Base-by-base conservation (phyloP, 2,329 filamentous ascomycete genomes). In the Penicillium expansum region DNA sequence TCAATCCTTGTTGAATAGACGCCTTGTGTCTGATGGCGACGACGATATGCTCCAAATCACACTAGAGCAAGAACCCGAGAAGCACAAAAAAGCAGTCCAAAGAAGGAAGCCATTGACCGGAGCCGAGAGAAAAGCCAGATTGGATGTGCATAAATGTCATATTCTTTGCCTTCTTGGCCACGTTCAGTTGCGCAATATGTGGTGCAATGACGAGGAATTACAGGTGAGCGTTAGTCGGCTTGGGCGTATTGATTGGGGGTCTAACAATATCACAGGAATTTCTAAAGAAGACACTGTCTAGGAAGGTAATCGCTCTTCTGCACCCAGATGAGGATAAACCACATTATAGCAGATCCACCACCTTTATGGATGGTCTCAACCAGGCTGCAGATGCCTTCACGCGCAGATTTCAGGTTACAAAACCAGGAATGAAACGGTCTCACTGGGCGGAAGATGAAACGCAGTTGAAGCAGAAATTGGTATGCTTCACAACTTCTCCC, bases 111-210 rank as follows among this genome's bases (percentile, higher is more conserved):
- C 82, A 20, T 75, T 82, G 16, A 83, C 83, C 1, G 77, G 78
- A 7, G 77, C 79, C 1, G 86, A 88, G 60, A 86, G 81, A 60
- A 82, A 79, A 45, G 69, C 81, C 30, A 85, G 92, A 20, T 71
- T 94, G 30, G 83, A 91, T 50, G 81, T 92, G n/a, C 94, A 99
- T 73, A 96, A 93, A 73, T 80, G 86, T 59, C 92, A 99, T 74
- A 63, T 97, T 0, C 77, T 97, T 14, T 96, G 91, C 70, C 80
- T 99, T 2, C 75, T 99, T 16, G 85, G 86, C 10, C 91, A 97
- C 72, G 82, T 87, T 16, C 83, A 89, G 62, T 80, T 85, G 56
- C 86, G 92, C 54, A 99, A 97, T 69, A 79, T 83, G 53, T 97
- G 93, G 91, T 97, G 92, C 75, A 96, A 96, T 67, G 88, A 93